Evolutionary conservation across 2,329 filamentous ascomycete species (phyloP), one percentile per base, ranked within the genome.

Genomic region (Aurifilum marmelostoma): DNA sequence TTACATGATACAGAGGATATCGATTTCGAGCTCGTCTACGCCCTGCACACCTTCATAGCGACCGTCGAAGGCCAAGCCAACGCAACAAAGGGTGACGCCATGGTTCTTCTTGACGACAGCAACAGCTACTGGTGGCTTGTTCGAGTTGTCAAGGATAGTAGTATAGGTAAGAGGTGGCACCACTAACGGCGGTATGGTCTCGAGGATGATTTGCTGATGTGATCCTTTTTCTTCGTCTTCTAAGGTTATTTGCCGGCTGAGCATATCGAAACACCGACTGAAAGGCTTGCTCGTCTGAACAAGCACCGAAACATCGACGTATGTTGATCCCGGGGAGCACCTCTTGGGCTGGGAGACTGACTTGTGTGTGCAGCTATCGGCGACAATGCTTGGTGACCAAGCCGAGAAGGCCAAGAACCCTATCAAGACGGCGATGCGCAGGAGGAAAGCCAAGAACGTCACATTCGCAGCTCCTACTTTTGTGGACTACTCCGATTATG

Each of bases 71-170:
- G 96, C 37, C 96, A 99, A 81, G 96, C 96, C 72, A 99, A 98
- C 83, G 96, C 96, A 69, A 97, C 93, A 43, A 99, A 99, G 81
- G 96, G 96, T 65, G 96, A 99, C 77, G 98, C 95, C 18, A 99
- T 99, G 96, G 95, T 98, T 66, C 85, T 99, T 72, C 87, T 99
- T 29, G 96, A 99, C 77, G 96, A 99, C 76, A 98, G 94, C 82
- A 99, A 99, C 82, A 98, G 94, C 81, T 99, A 99, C 80, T 99
- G 96, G 96, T 99, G 96, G 96, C 88, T 99, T 71, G 96, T 99
- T 18, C 88, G 95, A 73, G 92, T 99, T 60, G 94, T 98, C 66
- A 98, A 98, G 80, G 96, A 99, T 80, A 97, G 92, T 79, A 98
- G 94, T 78, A 99, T 99, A 79, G 88, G 87, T 89, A 63, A 50